Conservation (phyloP, 2,329 filamentous ascomycete species). For the Pseudocercospora macadamiae region DNA sequence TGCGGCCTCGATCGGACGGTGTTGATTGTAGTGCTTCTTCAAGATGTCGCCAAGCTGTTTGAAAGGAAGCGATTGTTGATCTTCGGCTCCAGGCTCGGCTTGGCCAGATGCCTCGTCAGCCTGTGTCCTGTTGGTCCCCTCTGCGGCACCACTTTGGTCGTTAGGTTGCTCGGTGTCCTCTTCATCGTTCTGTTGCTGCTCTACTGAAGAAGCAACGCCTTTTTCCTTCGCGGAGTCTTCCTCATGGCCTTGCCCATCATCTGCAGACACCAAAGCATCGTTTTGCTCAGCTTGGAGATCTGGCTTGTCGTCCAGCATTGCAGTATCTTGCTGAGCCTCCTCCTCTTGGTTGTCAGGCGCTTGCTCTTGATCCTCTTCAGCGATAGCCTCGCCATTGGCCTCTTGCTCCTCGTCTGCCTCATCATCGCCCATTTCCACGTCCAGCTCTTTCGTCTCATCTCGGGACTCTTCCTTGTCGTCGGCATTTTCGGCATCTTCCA, state of each 20-base stretch:
- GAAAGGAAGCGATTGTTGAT: constrained; percentile 67
- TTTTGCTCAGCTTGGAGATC: constrained; percentile 47
- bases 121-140: constrained; percentile 25
- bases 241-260: constrained; percentile 47
- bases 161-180: constrained; percentile 28
- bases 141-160: constrained; percentile 29
- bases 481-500: constrained; percentile 20
- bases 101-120: constrained; percentile 24
- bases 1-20: constrained; percentile 73
- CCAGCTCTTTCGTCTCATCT: constrained; percentile 20
- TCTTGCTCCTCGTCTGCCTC: constrained; percentile 27
- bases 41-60: constrained; percentile 92
- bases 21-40: constrained; percentile 88
- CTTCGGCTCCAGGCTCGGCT: constrained; percentile 19
- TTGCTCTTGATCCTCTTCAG: constrained; percentile 44
- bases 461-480: constrained; percentile 21
- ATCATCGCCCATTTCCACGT: constrained; percentile 30
- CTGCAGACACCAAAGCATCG: constrained; percentile 50
- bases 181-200: constrained; percentile 35
- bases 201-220: constrained; percentile 44
- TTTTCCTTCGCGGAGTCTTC: constrained; percentile 38
- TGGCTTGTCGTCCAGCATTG: constrained; percentile 38
- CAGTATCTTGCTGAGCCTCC: constrained; percentile 44
- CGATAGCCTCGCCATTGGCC: constrained; percentile 25
- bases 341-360: constrained; percentile 16